These are phyloP conservation scores for Anastatica hierochuntica DNA, from an alignment of 345 rosid species.

Conservation along the genomic window DNA sequence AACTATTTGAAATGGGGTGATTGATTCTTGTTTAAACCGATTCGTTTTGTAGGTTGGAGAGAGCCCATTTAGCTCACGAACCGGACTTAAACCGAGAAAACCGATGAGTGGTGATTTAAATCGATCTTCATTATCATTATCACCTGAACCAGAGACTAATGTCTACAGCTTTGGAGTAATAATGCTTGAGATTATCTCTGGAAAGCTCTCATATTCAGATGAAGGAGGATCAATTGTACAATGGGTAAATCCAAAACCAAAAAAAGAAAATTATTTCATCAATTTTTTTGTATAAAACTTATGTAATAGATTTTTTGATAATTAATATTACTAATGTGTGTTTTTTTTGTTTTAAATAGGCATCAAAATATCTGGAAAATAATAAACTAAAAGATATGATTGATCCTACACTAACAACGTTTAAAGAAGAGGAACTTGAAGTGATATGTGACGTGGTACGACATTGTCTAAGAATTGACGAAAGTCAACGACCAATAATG, in stretches of 20 bases:
- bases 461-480: conserved; percentile 50
- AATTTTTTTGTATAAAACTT: too few species aligned
- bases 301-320: too few species aligned
- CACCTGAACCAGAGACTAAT: conserved; percentile 52
- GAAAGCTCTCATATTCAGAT: conserved; percentile 58
- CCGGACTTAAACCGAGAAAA: conserved; percentile 15
- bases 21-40: neutral
- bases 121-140: conserved; percentile 39
- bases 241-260: too few species aligned
- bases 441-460: conserved; percentile 50
- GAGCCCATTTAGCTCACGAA: conserved; percentile 27
- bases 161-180: conserved; percentile 61
- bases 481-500: conserved; percentile 64
- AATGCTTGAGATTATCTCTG: conserved; percentile 79
- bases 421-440: conserved; percentile 65
- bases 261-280: too few species aligned
- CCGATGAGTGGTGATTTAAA: conserved; percentile 37
- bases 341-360: conserved; percentile 42
- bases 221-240: conserved; percentile 63
- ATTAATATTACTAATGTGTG: too few species aligned
- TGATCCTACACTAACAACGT: conserved; percentile 61
- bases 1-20: neutral
- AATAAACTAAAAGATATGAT: conserved; percentile 35
- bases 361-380: conserved; percentile 42
- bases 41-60: conserved; percentile 76